Percentiles rank a stretch among this genome's conserved stretches.
Evolutionary conservation across 176 grass and related monocot species (phyloP).

Genomic region (Bothriochloa decipiens): DNA sequence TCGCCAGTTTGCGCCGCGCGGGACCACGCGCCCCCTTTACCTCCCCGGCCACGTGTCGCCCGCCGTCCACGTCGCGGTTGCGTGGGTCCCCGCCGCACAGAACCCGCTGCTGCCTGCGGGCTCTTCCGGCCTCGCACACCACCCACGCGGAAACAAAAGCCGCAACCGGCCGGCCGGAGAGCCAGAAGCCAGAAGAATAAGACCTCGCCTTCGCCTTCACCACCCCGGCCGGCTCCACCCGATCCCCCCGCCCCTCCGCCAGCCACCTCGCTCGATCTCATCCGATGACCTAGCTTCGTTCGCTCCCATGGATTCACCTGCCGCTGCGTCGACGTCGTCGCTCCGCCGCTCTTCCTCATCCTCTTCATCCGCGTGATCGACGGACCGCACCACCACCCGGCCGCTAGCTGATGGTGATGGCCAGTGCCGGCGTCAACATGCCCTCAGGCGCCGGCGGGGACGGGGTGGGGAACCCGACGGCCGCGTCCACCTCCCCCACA

Average conservation of each 20-base stretch:
- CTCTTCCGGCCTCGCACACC: neutral
- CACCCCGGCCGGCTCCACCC: neutral
- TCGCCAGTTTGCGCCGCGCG: neutral
- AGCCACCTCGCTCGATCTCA: neutral
- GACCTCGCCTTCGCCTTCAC: neutral
- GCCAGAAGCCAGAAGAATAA: no score
- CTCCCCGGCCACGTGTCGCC: constrained; percentile 47
- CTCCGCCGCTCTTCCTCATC: no score
- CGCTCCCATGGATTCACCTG: neutral
- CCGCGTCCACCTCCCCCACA: neutral
- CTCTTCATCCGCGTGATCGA: neutral
- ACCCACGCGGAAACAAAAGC: neutral
- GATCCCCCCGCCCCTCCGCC: neutral
- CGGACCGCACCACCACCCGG: neutral
- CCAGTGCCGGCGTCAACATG: constrained; percentile 43
- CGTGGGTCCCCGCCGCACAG: constrained; percentile 6
- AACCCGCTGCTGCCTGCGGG: neutral
- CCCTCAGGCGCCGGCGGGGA: neutral
- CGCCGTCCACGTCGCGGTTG: constrained; percentile 32
- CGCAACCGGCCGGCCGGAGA: no score
- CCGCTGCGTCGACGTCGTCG: no score
- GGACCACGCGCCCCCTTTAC: constrained; percentile 17
- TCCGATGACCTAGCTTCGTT: neutral
- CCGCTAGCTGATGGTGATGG: constrained; percentile 52
- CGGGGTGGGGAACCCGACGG: neutral